Base-by-base conservation (phyloP, 495 filamentous ascomycete species). In the Friedmanniomyces endolithicus region DNA sequence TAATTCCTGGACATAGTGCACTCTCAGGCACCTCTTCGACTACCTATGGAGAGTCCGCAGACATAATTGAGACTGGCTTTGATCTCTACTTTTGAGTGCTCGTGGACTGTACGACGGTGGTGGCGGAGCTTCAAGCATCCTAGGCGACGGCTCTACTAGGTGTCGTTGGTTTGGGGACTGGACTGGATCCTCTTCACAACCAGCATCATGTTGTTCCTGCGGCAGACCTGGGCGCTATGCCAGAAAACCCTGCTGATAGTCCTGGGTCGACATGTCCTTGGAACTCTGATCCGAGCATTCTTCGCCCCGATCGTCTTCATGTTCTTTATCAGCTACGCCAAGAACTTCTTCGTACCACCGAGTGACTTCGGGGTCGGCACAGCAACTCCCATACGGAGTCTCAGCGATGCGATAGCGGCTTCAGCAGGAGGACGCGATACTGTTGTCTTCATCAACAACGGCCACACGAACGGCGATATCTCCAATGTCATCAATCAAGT, bases 391-490 rank as follows among this genome's bases (percentile, higher is more conserved):
- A 62, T 94, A 40, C 75, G 78, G 46, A 76, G 78, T 23, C 72
- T 94, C 8, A 58, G 69, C 16, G 66, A 82, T 51, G 85, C 77
- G 1, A 66, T 94, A 20, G 62, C 62, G n/a, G 64, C 65, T 11
- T 72, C 80, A 4, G 50, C 53, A 11, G 72, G 68, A 4, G 50
- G 75, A 16, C 62, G 78, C 7, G 65, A 83, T 41, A 86, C 71
- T 17, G 69, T 95, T n/a, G 83, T 80, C n/a, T 87, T 95, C 57
- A 81, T 92, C 40, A 79, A 90, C 64, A 85, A 78, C 69, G 85
- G 85, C 23, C 73, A 83, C 37, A 68, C 66, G 8, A 83, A 81
- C 6, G 85, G 85, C 1, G 77, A 84, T 27, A 88, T 95, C 50
- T 77, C 85, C 51, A 70, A 72, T 16, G 79, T 90, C 33, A 87